A percentile compares a stretch with the other conserved stretches of the same genome.
Conservation (phyloP, 164 flowering plant species). For the Nelumbo lutea region DNA sequence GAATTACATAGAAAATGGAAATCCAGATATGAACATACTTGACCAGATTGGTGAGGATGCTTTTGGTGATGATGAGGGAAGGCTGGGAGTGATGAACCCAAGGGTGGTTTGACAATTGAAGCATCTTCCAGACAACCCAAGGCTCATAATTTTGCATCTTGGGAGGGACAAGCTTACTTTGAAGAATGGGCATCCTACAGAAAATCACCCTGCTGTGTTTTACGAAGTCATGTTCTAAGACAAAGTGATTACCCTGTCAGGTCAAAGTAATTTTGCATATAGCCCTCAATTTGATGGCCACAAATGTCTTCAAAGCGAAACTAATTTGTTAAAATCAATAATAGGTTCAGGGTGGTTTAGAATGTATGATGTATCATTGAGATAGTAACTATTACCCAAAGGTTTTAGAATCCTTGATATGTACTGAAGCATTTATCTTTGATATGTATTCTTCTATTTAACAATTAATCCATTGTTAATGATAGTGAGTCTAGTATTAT, state of each 20-base stretch:
- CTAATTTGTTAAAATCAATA: too few species aligned
- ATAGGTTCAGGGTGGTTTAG: too few species aligned
- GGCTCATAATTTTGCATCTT: neutral
- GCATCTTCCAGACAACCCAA: neutral
- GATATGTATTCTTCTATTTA: too few species aligned
- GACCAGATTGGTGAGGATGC: constrained; percentile 13
- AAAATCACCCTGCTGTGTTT: neutral
- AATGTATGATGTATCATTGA: too few species aligned
- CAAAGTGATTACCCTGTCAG: neutral
- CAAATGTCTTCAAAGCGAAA: too few species aligned
- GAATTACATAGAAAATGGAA: constrained; percentile 11
- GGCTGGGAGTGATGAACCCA: neutral
- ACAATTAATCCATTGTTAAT: too few species aligned
- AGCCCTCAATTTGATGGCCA: neutral
- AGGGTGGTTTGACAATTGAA: neutral
- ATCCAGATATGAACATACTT: constrained; percentile 8
- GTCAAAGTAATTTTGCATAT: neutral
- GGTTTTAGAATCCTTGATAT: too few species aligned
- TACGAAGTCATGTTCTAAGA: neutral
- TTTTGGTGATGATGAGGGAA: constrained; percentile 7
- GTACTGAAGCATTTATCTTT: too few species aligned
- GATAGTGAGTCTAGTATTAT: too few species aligned
- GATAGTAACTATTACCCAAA: too few species aligned
- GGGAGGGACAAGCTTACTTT: neutral
- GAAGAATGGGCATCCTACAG: neutral